A percentile compares a stretch with the other conserved stretches of the same genome.
These are phyloP conservation scores for Termitomyces sp. DNA, from an alignment of 768 basidiomycete genomes.

Conservation along the genomic window DNA sequence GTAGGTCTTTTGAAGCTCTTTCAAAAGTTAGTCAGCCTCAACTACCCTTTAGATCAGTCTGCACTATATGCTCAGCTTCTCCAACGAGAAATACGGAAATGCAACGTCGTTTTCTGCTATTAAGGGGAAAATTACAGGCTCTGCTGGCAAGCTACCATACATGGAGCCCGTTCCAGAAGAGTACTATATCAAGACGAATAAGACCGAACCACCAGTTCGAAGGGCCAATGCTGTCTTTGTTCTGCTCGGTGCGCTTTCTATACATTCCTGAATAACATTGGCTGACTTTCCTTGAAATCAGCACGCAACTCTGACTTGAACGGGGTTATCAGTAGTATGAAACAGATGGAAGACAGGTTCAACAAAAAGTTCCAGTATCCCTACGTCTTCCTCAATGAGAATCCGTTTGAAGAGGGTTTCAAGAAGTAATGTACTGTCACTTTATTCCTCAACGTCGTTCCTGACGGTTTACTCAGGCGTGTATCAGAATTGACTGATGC, in stretches of 20 bases:
- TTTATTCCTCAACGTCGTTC: slow-evolving; percentile 1
- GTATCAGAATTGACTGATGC: slow-evolving; percentile 55
- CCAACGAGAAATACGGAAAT: slow-evolving; percentile 58
- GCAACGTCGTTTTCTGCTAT: slow-evolving; percentile 47
- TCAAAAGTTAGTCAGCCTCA: not conserved
- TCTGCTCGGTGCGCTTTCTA: slow-evolving; percentile 44
- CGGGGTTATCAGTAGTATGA: slow-evolving; percentile 58
- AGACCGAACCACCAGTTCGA: slow-evolving; percentile 33
- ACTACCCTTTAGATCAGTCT: slow-evolving; percentile 35
- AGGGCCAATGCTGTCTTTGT: slow-evolving; percentile 84
- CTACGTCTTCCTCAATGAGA: slow-evolving; percentile 85
- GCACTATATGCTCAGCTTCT: slow-evolving; percentile 62
- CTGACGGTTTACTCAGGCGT: slow-evolving; percentile 29
- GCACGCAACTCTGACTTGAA: slow-evolving; percentile 58
- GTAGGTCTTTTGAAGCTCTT: slow-evolving; percentile 20
- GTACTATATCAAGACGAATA: slow-evolving; percentile 41
- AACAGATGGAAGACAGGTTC: slow-evolving; percentile 84
- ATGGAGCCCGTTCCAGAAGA: slow-evolving; percentile 54
- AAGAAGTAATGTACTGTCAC: slow-evolving; percentile 37
- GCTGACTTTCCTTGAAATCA: slow-evolving; percentile 9
- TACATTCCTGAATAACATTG: not conserved
- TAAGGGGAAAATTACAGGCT: slow-evolving; percentile 28
- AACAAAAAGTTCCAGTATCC: slow-evolving; percentile 84
- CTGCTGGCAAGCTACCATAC: slow-evolving; percentile 36
- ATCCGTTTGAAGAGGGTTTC: slow-evolving; percentile 66